Evolutionary conservation across 1,139 yeast species (phyloP).

Genomic region (Yamadazyma kanchanaburiensis): DNA sequence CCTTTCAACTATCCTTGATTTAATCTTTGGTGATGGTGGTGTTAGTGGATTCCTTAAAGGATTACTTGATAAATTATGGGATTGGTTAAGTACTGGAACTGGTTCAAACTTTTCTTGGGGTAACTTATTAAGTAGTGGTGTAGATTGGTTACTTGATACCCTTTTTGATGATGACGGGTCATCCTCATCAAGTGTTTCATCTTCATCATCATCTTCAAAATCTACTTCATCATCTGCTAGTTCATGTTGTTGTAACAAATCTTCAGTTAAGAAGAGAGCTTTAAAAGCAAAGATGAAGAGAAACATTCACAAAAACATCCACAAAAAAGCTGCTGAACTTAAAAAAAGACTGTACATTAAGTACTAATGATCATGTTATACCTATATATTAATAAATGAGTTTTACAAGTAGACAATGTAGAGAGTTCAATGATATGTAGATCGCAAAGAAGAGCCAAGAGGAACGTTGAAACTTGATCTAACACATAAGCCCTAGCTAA

Average conservation of each 20-base stretch:
- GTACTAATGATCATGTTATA: slow-evolving; percentile 13
- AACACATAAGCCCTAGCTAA: no score
- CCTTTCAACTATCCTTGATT: no score
- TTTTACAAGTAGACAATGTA: no score
- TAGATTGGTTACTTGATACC: slow-evolving; percentile 16
- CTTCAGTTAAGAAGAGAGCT: slow-evolving; percentile 15
- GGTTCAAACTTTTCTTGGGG: slow-evolving; percentile 12
- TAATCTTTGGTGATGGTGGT: no score
- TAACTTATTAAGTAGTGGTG: slow-evolving; percentile 8
- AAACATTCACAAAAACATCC: slow-evolving; percentile 16
- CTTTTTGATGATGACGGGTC: slow-evolving; percentile 19
- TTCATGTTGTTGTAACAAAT: slow-evolving; percentile 11
- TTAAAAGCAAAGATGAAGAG: slow-evolving; percentile 16
- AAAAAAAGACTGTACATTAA: slow-evolving; percentile 14
- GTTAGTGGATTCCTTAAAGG: slow-evolving; percentile 6
- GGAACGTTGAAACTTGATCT: no score
- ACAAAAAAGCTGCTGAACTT: slow-evolving; percentile 15
- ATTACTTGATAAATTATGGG: slow-evolving; percentile 9
- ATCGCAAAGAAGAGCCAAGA: no score
- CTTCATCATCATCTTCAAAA: slow-evolving; percentile 7
- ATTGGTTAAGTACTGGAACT: slow-evolving; percentile 11
- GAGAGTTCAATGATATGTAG: background rate
- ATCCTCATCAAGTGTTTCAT: slow-evolving; percentile 10
- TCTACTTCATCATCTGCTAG: slow-evolving; percentile 8
- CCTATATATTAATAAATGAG: slow-evolving; percentile 5